Evolutionary conservation across 441 rosid species (phyloP).

Genomic region (Daphne laureola): DNA sequence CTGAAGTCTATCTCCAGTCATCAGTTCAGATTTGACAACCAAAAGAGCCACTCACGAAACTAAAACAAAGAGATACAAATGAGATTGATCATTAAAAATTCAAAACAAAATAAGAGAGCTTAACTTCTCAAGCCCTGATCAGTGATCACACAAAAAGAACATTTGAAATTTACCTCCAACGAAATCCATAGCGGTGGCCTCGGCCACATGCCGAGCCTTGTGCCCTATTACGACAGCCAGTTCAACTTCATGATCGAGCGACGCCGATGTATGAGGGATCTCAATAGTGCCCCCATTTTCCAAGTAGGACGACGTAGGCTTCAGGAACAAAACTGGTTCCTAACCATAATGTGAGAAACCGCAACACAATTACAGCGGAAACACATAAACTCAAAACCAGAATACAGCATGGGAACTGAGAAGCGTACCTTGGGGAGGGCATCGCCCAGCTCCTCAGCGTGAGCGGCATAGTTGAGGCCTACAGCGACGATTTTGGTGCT

Average conservation of each 20-base stretch:
- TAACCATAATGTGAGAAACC: conserved; percentile 8
- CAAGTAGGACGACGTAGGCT: conserved; percentile 88
- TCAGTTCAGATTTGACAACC: not conserved
- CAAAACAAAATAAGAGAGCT: not conserved
- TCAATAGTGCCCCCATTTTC: conserved; percentile 83
- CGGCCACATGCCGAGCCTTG: conserved; percentile 79
- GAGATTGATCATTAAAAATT: no score
- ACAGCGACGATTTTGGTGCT: conserved; percentile 92
- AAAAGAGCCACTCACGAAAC: not conserved
- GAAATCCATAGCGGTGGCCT: conserved; percentile 67
- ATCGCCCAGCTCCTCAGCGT: conserved; percentile 96
- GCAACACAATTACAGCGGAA: not conserved
- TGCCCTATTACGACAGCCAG: conserved; percentile 76
- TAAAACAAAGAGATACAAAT: not conserved
- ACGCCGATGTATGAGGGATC: conserved; percentile 63
- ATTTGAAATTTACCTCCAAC: conserved; percentile 44
- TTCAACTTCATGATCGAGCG: conserved; percentile 89
- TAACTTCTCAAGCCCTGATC: not conserved
- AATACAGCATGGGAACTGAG: not conserved
- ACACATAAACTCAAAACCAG: not conserved
- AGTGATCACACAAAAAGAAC: not conserved
- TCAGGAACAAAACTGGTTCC: conserved; percentile 89
- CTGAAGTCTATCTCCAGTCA: no score
- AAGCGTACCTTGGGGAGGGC: conserved; percentile 75
- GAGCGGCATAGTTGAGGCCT: conserved; percentile 96